These are phyloP conservation scores for Hymenoscyphus fraxineus DNA, from an alignment of 2,329 filamentous ascomycete genomes.

Conservation along the genomic window DNA sequence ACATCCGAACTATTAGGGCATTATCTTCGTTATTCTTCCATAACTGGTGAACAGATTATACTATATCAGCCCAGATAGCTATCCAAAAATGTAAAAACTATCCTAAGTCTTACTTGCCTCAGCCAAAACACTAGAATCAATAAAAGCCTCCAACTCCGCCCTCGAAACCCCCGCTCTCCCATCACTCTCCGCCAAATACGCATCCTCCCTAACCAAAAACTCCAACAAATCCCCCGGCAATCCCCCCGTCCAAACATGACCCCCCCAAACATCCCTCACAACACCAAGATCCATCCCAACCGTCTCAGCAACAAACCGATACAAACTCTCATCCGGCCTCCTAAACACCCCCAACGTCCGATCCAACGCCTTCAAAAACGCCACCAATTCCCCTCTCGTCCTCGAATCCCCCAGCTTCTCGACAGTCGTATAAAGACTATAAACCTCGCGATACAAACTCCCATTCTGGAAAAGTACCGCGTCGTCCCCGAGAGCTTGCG, in stretches of 20 bases:
- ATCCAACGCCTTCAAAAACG: constrained; percentile 16
- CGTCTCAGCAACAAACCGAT: constrained; percentile 7
- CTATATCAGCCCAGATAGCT: neutral
- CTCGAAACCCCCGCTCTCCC: constrained; percentile 11
- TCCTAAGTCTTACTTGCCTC: constrained; percentile 3
- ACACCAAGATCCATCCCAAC: constrained; percentile 14
- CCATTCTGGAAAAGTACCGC: constrained; percentile 14
- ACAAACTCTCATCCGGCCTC: constrained; percentile 9
- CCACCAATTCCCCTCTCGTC: constrained; percentile 17
- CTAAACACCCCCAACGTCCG: constrained; percentile 11
- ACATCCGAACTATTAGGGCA: too few species aligned
- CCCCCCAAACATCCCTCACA: constrained; percentile 16
- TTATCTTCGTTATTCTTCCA: too few species aligned
- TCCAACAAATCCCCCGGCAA: constrained; percentile 17
- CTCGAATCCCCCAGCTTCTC: constrained; percentile 14
- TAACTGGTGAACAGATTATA: neutral
- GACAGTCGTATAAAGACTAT: constrained; percentile 14
- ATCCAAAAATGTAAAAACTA: too few species aligned
- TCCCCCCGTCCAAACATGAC: constrained; percentile 15
- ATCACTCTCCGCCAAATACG: constrained; percentile 17
- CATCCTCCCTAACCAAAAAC: constrained; percentile 18
- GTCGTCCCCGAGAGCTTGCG: constrained; percentile 9
- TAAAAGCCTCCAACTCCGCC: constrained; percentile 14
- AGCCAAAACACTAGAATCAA: constrained; percentile 16
- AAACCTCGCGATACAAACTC: constrained; percentile 17